Evolutionary conservation across 2,329 filamentous ascomycete species (phyloP).

Genomic region (Aspergillus aculeatus): DNA sequence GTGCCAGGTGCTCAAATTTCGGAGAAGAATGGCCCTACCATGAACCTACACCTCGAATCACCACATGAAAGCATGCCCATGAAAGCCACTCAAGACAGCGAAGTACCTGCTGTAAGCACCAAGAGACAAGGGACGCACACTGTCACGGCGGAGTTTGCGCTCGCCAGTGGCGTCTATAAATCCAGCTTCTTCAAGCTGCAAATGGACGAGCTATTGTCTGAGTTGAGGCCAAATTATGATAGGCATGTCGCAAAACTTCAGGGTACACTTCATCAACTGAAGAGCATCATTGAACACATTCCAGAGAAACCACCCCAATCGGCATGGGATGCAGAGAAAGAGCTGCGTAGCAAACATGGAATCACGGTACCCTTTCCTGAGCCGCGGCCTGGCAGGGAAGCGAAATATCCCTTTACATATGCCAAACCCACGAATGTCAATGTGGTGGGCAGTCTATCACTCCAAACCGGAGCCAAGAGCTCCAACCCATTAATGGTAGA

Average conservation of each 20-base stretch:
- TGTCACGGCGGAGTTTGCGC: constrained; percentile 35
- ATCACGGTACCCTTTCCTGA: constrained; percentile 80
- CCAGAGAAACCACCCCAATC: constrained; percentile 50
- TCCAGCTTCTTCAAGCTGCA: constrained; percentile 68
- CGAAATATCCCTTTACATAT: constrained; percentile 79
- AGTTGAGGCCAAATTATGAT: constrained; percentile 58
- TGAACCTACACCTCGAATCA: constrained; percentile 21
- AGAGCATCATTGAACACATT: constrained; percentile 57
- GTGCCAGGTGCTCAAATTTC: constrained; percentile 9
- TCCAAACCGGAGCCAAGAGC: constrained; percentile 69
- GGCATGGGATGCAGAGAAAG: constrained; percentile 65
- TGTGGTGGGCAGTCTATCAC: constrained; percentile 81
- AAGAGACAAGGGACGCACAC: constrained; percentile 23
- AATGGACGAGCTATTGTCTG: constrained; percentile 61
- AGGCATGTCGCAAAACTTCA: constrained; percentile 56
- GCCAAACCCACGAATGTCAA: constrained; percentile 75
- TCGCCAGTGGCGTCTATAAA: constrained; percentile 58
- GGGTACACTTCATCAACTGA: constrained; percentile 54
- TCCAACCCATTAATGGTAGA: constrained; percentile 62
- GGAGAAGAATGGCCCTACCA: constrained; percentile 16
- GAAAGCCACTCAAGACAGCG: constrained; percentile 4
- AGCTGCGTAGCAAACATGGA: constrained; percentile 64
- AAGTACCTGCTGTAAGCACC: constrained; percentile 4
- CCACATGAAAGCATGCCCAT: constrained; percentile 18
- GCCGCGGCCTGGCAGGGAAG: constrained; percentile 72